phyloP scores from a whole-genome alignment of 179 eudicot species.

The Gypsophila paniculata region DNA sequence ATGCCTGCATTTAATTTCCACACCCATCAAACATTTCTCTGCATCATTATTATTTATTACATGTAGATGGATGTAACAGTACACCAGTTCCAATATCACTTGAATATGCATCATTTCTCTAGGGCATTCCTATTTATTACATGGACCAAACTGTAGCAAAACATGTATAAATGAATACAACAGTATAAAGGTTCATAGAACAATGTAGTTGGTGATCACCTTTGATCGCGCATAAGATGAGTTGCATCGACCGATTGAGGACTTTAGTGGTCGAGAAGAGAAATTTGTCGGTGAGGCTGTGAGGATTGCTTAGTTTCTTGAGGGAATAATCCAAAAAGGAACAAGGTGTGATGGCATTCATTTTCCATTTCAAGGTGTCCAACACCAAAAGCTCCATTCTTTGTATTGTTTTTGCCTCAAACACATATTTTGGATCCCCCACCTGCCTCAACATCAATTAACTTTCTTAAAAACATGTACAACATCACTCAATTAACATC shows the following conservation, averaged over 20 bases:
- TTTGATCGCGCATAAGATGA: slow-evolving; percentile 55
- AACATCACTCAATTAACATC: background rate
- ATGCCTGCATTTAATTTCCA: slow-evolving; percentile 58
- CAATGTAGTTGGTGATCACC: slow-evolving; percentile 32
- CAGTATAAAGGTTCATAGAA: background rate
- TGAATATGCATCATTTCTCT: too few relatives aligned
- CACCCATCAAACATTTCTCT: slow-evolving; percentile 27
- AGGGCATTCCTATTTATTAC: too few relatives aligned
- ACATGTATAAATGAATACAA: background rate
- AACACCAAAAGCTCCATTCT: slow-evolving; percentile 78
- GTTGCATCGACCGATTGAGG: slow-evolving; percentile 48
- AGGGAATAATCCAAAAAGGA: slow-evolving; percentile 59
- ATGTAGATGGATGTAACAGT: background rate
- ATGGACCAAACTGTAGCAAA: too few relatives aligned
- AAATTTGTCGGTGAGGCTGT: slow-evolving; percentile 13
- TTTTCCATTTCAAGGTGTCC: slow-evolving; percentile 61
- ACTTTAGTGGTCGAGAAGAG: slow-evolving; percentile 20
- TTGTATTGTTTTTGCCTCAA: slow-evolving; percentile 70
- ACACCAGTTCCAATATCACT: background rate
- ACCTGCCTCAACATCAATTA: slow-evolving; percentile 40
- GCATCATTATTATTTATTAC: background rate
- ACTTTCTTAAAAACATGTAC: background rate
- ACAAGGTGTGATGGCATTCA: slow-evolving; percentile 64
- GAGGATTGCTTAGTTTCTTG: slow-evolving; percentile 36
- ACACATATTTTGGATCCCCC: slow-evolving; percentile 58